phyloP scores from a whole-genome alignment of 495 filamentous ascomycete genomes.

The Collariella sp. region DNA sequence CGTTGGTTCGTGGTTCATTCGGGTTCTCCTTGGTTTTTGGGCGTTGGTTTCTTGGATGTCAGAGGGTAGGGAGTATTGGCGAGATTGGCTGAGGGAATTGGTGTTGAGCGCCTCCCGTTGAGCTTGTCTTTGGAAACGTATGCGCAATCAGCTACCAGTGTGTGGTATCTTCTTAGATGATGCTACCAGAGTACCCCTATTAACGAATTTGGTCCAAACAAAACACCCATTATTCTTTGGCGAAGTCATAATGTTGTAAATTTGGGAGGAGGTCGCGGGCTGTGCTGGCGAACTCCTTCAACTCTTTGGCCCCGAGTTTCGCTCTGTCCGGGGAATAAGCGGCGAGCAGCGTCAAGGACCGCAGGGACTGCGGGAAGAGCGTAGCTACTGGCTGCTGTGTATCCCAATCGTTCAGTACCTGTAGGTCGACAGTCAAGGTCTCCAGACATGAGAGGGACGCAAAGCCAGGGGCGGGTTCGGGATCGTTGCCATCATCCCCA shows the following conservation, averaged over 20 bases:
- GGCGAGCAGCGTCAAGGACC: background rate
- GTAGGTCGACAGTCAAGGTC: background rate
- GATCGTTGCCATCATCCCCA: background rate
- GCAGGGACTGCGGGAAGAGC: background rate
- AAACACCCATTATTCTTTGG: background rate
- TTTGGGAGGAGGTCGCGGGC: background rate
- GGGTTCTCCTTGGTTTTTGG: no score
- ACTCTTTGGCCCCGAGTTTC: background rate
- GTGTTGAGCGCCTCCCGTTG: no score
- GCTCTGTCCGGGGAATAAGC: background rate
- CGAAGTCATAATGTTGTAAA: background rate
- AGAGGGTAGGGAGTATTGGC: no score
- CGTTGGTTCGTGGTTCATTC: no score
- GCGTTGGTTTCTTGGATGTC: no score
- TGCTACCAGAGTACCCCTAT: no score
- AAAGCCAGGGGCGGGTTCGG: background rate
- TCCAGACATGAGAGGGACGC: background rate
- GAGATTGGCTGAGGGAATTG: no score
- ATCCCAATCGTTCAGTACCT: background rate
- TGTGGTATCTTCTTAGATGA: no score
- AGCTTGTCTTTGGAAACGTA: no score
- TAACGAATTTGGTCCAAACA: no score
- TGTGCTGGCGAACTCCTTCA: background rate
- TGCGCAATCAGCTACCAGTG: no score
- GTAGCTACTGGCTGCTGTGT: background rate